Base-by-base conservation (phyloP, 176 grass and related monocot genomes). In the Musa beccarii region DNA sequence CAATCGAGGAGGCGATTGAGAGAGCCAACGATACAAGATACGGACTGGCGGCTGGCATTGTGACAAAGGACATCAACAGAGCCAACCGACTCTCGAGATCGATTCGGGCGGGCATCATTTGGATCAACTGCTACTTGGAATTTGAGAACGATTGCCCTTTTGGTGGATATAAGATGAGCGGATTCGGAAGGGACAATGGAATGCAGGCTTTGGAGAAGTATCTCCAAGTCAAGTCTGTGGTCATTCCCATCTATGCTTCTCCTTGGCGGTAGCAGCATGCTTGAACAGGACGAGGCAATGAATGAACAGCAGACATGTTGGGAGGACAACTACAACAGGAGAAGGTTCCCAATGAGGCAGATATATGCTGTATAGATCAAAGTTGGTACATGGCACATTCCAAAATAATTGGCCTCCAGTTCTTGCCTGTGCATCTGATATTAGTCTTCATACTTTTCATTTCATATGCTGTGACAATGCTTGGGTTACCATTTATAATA, bases 11-110 rank as follows among this genome's bases (percentile, higher is more conserved):
- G 43, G 68, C 43, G 68, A 71, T 71, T 16, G 4, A 71, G 68
- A 71, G 19, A 51, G 68, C 68, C 16, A 71, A 71, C 3, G 43
- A 50, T 51, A 71, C 68, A 51, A 52, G 43, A n/a, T 71, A 71
- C 21, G 68, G 68, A n/a, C 43, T 71, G 43, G 68, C 68, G 15
- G 68, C 68, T 2, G 68, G 68, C 9, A 21, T 71, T 0, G 13
- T 71, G 68, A 71, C 68, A 3, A 71, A 71, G 68, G 43, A 71
- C 49, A 17, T 71, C 29, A 51, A 71, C 68, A 22, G 11, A 17
- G 68, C 68, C 15, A 71, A 71, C 68, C 49, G 68, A n/a, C 9
- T 71, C 4, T 71, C 68, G 68, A 71, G 68, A 29, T 71, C 68
- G 20, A 29, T 71, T 52, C 68, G 68, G 4, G 68, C 68, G 3